Conservation (phyloP, 306 rosid genomes). For the Styphnolobium japonicum region DNA sequence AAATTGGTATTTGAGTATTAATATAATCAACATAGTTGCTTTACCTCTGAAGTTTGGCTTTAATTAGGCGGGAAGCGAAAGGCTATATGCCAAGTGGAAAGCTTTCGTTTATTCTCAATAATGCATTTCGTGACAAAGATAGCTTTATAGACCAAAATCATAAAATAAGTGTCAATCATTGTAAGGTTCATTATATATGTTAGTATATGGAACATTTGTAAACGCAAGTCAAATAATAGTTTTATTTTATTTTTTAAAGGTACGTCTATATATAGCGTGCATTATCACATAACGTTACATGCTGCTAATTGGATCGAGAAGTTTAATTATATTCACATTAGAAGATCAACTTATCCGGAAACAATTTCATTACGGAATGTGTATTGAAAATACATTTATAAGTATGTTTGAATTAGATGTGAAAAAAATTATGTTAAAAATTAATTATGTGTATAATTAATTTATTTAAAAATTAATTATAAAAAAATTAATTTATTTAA, state of each 20-base stretch:
- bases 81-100: conserved; percentile 20
- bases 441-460: too few species aligned
- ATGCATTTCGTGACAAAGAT: conserved; percentile 14
- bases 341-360: neutral
- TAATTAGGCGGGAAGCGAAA: neutral
- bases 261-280: neutral
- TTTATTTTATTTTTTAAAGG: too few species aligned
- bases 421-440: too few species aligned
- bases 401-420: too few species aligned
- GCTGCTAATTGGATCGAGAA: neutral
- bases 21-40: neutral
- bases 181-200: neutral
- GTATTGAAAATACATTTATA: too few species aligned
- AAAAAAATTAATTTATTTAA: too few species aligned
- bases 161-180: neutral
- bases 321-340: neutral
- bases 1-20: neutral
- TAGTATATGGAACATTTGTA: neutral
- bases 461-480: too few species aligned
- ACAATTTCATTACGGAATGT: neutral
- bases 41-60: neutral
- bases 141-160: neutral
- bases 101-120: neutral
- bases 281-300: neutral
- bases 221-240: neutral